These are phyloP conservation scores for Tolypocladium paradoxum DNA, from an alignment of 2,329 filamentous ascomycete species.

Conservation along the genomic window DNA sequence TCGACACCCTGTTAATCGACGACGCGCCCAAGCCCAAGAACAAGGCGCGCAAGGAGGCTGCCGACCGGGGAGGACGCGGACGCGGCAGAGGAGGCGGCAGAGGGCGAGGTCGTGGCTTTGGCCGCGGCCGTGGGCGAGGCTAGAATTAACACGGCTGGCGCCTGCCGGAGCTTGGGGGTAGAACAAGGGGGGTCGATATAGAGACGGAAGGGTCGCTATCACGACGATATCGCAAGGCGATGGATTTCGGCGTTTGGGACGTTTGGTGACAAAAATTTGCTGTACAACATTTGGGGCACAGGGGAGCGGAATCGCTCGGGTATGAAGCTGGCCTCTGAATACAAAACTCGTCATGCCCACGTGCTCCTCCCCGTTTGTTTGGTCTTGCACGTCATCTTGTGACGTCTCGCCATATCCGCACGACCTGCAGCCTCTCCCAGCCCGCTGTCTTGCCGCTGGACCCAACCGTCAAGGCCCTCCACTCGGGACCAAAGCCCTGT, in stretches of 20 bases:
- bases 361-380: neutral
- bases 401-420: conserved; percentile 65
- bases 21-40: conserved; percentile 98
- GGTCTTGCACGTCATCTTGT: neutral
- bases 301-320: neutral
- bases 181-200: neutral
- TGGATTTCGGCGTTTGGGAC: conserved; percentile 24
- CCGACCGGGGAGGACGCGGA: conserved; percentile 45
- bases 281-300: neutral
- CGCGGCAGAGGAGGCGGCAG: conserved; percentile 43
- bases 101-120: conserved; percentile 32
- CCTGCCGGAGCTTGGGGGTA: neutral
- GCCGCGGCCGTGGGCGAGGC: conserved; percentile 27
- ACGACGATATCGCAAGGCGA: conserved; percentile 16
- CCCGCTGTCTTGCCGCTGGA: conserved; percentile 79
- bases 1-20: conserved; percentile 92
- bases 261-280: conserved; percentile 18
- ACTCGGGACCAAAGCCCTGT: conserved; percentile 38
- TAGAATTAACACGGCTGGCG: neutral
- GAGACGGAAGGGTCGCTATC: conserved; percentile 6
- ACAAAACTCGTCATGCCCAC: conserved; percentile 2
- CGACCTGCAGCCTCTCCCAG: conserved; percentile 87
- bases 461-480: conserved; percentile 69
- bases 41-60: conserved; percentile 86
- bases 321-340: conserved; percentile 1